A percentile compares a stretch with the other conserved stretches of the same genome.
Evolutionary conservation across 2,329 filamentous ascomycete genomes (phyloP).

Genomic region (Waltergamsia citrina): DNA sequence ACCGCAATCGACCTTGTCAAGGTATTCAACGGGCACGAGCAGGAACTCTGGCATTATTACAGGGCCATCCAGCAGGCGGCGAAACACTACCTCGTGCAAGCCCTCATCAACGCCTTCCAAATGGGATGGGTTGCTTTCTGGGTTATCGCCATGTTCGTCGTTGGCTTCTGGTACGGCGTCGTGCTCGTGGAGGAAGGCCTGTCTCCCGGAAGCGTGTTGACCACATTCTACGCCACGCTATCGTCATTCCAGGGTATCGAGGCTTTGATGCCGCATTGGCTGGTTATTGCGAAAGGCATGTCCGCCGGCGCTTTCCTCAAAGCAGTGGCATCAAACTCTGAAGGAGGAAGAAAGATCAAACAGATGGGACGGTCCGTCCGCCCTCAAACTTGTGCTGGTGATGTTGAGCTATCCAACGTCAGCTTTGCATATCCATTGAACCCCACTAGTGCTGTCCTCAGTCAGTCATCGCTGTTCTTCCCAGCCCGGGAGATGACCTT

Average conservation of each 20-base stretch:
- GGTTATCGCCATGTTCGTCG: conserved; percentile 69
- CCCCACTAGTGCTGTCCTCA: conserved; percentile 47
- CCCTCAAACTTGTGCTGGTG: conserved; percentile 45
- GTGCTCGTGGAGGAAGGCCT: conserved; percentile 54
- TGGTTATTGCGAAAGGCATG: conserved; percentile 71
- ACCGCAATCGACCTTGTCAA: conserved; percentile 78
- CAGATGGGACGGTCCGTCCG: conserved; percentile 8
- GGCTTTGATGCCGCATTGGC: conserved; percentile 63
- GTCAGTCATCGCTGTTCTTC: conserved; percentile 58
- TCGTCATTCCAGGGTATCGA: conserved; percentile 69
- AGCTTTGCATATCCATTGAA: conserved; percentile 74
- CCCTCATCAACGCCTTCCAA: conserved; percentile 59
- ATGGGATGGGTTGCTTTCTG: conserved; percentile 66
- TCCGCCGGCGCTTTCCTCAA: conserved; percentile 52
- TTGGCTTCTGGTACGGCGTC: conserved; percentile 84
- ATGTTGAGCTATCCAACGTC: conserved; percentile 62
- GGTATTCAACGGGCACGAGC: conserved; percentile 65
- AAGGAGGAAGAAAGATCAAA: neutral
- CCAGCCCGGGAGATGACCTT: conserved; percentile 66
- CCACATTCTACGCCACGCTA: conserved; percentile 77
- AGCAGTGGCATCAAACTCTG: conserved; percentile 11
- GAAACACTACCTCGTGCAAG: conserved; percentile 56
- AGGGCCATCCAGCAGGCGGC: conserved; percentile 47
- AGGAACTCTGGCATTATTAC: conserved; percentile 60
- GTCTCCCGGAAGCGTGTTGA: conserved; percentile 60